Base-by-base conservation (phyloP, 495 filamentous ascomycete species). In the Elasticomyces elasticus region DNA sequence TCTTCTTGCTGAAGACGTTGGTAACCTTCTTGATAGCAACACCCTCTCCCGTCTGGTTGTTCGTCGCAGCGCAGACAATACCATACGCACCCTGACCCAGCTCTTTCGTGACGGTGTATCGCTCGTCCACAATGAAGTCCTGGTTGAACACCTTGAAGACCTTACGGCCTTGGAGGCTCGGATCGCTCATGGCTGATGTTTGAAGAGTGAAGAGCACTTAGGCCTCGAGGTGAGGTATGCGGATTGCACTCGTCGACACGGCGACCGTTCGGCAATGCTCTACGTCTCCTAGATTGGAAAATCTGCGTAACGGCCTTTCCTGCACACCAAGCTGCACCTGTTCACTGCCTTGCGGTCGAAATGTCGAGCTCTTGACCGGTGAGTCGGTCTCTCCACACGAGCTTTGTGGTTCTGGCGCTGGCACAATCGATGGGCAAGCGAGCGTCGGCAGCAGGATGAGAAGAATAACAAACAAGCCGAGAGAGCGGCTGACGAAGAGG, bases 1-100 rank as follows among this genome's bases (percentile, higher is more conserved):
- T 98, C 82, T 97, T 97, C 76, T 98, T 98, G 80, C 89, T 95
- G 77, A 98, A 97, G 56, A 98, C 94, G 85, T 98, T 98, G 71
- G 92, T 98, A 65, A 98, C 87, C 70, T 98, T 98, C 76, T 98
- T 98, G 73, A 98, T 88, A 54, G 92, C 92, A 51, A 98, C 90
- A n/a, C 92, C 92, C 67, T 98, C 92, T 63, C 82, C 83, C 13
- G 87, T 95, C 67, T 85, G 79, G 63, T 79, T 81, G 74, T 98
- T 96, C 50, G 87, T 89, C 24, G 92, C 94, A 48, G 94, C 94
- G 70, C 92, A 98, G 66, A 98, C 94, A 64, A 98, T 96, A 68
- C 92, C 94, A 63, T 97, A 98, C 55, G 92, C 94, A 58, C 92
- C 92, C 67, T 98, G 92, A 23, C 94, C 92, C 38, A 98, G 78